Percentiles rank a stretch among this genome's conserved stretches.
Conservation (phyloP, 2,329 filamentous ascomycete species). For the Penicillium sp. region DNA sequence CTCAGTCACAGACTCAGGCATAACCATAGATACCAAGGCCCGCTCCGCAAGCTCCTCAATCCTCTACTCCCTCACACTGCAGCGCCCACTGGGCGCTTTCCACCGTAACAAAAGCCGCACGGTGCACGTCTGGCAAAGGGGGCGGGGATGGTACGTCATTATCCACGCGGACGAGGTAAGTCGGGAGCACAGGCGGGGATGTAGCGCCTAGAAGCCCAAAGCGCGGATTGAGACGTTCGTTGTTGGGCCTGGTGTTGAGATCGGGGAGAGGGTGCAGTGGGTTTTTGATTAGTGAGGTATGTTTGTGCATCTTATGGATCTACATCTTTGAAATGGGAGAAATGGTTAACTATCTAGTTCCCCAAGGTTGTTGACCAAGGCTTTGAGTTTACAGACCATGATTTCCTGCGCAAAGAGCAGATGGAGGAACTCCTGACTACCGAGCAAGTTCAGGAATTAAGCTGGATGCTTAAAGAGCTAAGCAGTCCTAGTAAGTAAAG, state of each 20-base stretch:
- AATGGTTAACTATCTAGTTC: conserved; percentile 8
- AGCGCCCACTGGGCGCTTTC: conserved; percentile 50
- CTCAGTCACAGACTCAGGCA: no score
- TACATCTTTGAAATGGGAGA: neutral
- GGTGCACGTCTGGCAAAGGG: conserved; percentile 65
- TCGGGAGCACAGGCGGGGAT: neutral
- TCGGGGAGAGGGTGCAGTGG: conserved; percentile 66
- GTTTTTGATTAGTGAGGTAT: conserved; percentile 64
- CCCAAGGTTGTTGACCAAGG: conserved; percentile 55
- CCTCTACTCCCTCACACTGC: conserved; percentile 63
- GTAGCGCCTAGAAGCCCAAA: neutral
- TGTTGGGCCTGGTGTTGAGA: conserved; percentile 58
- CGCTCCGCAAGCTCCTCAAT: conserved; percentile 62
- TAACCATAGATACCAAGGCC: conserved; percentile 18
- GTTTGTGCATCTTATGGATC: neutral
- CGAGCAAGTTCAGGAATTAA: conserved; percentile 40
- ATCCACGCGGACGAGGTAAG: conserved; percentile 50
- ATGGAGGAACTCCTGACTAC: conserved; percentile 55
- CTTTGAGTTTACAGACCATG: conserved; percentile 67
- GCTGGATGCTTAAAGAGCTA: neutral
- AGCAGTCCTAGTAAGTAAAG: neutral
- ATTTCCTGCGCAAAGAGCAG: conserved; percentile 58
- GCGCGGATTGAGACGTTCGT: conserved; percentile 62
- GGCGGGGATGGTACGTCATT: conserved; percentile 63
- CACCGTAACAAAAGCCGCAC: conserved; percentile 53